Conservation (phyloP, 176 grass and related monocot species). For the Puccinellia tenuiflora region DNA sequence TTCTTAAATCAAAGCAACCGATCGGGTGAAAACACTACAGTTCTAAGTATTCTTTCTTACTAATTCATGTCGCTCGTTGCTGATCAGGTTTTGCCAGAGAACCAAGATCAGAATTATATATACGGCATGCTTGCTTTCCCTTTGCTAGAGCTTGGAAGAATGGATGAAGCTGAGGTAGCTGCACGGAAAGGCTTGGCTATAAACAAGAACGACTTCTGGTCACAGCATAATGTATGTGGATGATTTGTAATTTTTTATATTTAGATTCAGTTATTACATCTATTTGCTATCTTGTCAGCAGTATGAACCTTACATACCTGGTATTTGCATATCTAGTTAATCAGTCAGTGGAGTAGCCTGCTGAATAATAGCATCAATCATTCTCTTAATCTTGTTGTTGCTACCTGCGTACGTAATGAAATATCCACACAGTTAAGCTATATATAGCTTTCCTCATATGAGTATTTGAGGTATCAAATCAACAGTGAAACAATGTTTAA, state of each 20-base stretch:
- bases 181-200: constrained; percentile 62
- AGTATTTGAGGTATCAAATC: not conserved
- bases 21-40: not conserved
- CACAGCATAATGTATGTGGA: constrained; percentile 62
- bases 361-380: not conserved
- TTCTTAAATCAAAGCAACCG: not conserved
- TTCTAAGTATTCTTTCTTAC: not conserved
- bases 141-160: constrained; percentile 61
- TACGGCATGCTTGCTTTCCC: constrained; percentile 76
- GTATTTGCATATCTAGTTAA: not conserved
- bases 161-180: constrained; percentile 59
- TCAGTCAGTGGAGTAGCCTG: not conserved
- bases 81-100: constrained; percentile 57
- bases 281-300: not conserved
- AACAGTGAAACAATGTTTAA: not conserved
- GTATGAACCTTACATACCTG: not conserved
- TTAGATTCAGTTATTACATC: not conserved
- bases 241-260: not conserved
- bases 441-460: not conserved
- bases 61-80: not conserved
- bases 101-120: constrained; percentile 56
- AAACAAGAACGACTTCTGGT: constrained; percentile 67
- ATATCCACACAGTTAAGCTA: not conserved
- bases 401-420: not conserved
- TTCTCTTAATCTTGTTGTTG: not conserved